These are phyloP conservation scores for Berberis thunbergii DNA, from an alignment of 164 flowering plant species.

Conservation along the genomic window DNA sequence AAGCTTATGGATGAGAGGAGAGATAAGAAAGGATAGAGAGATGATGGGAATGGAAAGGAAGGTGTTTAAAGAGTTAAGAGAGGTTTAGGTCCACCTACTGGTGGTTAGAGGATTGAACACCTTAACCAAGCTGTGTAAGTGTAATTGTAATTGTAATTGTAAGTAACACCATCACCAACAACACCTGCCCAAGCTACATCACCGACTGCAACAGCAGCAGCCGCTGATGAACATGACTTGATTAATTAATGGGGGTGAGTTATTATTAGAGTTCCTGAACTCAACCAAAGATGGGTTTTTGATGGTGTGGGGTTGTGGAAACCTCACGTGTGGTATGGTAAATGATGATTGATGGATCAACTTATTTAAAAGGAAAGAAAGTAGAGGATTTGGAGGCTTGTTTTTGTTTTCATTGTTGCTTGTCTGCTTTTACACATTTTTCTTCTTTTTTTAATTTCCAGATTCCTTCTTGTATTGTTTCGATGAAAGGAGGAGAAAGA, in stretches of 20 bases:
- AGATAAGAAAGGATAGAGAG: not conserved
- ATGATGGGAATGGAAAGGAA: not conserved
- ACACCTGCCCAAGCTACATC: constrained; percentile 7
- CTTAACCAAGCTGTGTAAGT: constrained; percentile 28
- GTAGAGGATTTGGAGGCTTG: constrained; percentile 1
- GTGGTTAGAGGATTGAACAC: constrained; percentile 61
- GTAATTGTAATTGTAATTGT: no score
- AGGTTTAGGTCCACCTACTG: constrained; percentile 89
- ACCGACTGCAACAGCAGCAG: constrained; percentile 8
- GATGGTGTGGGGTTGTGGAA: constrained; percentile 13
- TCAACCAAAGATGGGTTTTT: not conserved
- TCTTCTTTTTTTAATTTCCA: not conserved
- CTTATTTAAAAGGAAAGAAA: constrained; percentile 7
- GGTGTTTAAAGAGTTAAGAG: constrained; percentile 33
- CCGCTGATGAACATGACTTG: not conserved
- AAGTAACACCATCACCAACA: constrained; percentile 8
- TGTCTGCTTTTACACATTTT: not conserved
- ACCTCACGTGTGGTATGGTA: constrained; percentile 28
- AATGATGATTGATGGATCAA: constrained; percentile 20
- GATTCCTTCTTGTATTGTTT: constrained; percentile 15
- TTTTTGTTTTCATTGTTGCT: not conserved
- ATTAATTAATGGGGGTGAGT: not conserved
- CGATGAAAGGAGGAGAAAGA: constrained; percentile 18
- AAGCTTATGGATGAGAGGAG: constrained; percentile 8
- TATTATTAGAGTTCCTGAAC: no score